Percentiles rank a stretch among this genome's conserved stretches.
These are phyloP conservation scores for Barnettozyma hawaiiensis DNA, from an alignment of 1,139 yeast genomes.

Conservation along the genomic window DNA sequence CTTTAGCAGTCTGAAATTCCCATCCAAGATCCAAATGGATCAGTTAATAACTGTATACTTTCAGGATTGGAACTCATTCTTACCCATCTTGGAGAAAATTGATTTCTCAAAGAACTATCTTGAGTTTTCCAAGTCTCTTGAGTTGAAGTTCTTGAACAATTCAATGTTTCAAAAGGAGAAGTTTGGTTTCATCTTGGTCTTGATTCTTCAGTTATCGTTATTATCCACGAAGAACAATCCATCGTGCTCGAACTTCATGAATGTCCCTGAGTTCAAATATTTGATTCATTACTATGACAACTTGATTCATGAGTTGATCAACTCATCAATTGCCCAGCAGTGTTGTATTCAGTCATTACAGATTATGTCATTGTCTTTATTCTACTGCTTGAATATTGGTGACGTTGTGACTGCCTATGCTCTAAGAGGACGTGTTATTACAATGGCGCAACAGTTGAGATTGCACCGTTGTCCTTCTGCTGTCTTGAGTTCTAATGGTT, in stretches of 20 bases:
- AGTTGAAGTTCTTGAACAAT: constrained; percentile 36
- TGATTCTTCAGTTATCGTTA: constrained; percentile 55
- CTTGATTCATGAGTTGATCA: constrained; percentile 45
- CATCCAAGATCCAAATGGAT: constrained; percentile 53
- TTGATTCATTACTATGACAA: constrained; percentile 43
- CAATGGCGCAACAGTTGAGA: constrained; percentile 83
- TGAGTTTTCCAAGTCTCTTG: constrained; percentile 40
- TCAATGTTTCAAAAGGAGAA: constrained; percentile 41
- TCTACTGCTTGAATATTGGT: constrained; percentile 70
- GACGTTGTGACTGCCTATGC: constrained; percentile 72
- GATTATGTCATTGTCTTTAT: constrained; percentile 59
- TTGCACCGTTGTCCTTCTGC: constrained; percentile 87
- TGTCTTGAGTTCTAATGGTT: constrained; percentile 53
- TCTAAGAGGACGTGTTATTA: constrained; percentile 66
- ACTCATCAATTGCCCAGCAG: constrained; percentile 45
- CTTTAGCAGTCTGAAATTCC: constrained; percentile 44
- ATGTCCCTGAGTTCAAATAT: constrained; percentile 13
- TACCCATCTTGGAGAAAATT: constrained; percentile 65
- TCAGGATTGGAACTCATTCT: constrained; percentile 69
- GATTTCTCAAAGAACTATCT: constrained; percentile 56
- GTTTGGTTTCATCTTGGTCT: constrained; percentile 55
- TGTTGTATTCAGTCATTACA: constrained; percentile 71
- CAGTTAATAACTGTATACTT: constrained; percentile 54
- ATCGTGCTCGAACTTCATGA: constrained; percentile 4
- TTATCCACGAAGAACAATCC: constrained; percentile 29